Evolutionary conservation across 345 rosid species (phyloP).

Genomic region (Nasturtium officinale): DNA sequence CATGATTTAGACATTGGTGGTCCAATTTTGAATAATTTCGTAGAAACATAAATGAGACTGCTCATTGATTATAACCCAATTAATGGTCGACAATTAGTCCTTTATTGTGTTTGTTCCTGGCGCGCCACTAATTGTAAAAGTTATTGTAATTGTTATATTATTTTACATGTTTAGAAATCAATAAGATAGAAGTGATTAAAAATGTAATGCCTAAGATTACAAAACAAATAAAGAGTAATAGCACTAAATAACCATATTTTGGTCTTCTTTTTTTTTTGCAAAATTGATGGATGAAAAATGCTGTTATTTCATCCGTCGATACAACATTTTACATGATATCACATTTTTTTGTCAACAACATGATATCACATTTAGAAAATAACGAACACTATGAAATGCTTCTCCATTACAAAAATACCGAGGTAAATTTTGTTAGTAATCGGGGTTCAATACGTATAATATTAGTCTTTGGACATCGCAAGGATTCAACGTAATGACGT

Average conservation of each 20-base stretch:
- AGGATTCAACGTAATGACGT: neutral
- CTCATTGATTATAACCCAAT: slow-evolving; percentile 11
- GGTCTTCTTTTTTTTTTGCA: neutral
- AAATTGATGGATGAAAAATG: no score
- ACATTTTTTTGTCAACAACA: neutral
- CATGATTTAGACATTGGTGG: slow-evolving; percentile 36
- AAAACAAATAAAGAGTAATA: neutral
- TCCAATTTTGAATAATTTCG: slow-evolving; percentile 39
- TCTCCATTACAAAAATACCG: neutral
- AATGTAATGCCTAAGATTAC: neutral
- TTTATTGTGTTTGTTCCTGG: neutral
- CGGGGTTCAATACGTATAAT: no score
- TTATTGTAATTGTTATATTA: neutral
- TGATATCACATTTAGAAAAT: no score
- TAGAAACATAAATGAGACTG: slow-evolving; percentile 16
- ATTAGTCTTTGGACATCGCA: no score
- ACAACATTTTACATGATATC: neutral
- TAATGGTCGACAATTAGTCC: neutral
- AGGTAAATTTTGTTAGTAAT: no score
- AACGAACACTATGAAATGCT: neutral
- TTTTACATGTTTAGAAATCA: neutral
- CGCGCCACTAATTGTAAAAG: neutral
- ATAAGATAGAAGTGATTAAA: neutral
- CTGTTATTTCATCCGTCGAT: no score
- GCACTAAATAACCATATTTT: neutral